These are phyloP conservation scores for Vitis labrusca DNA, from an alignment of 164 flowering plant genomes.

Conservation along the genomic window DNA sequence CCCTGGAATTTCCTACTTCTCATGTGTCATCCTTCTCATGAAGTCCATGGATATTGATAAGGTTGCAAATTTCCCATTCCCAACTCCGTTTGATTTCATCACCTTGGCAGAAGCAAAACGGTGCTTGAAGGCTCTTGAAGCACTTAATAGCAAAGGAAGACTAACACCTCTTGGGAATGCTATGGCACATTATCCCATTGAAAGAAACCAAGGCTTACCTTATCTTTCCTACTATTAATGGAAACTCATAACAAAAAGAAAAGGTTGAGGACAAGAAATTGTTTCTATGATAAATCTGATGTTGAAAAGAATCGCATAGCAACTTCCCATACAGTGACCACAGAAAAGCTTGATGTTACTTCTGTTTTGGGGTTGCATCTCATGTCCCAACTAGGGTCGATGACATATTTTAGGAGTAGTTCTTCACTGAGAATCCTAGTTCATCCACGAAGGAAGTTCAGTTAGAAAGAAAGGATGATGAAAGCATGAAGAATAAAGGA, in stretches of 20 bases:
- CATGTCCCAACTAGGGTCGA: conserved; percentile 38
- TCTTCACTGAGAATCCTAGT: conserved; percentile 67
- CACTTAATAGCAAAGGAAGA: conserved; percentile 67
- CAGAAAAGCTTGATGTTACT: conserved; percentile 22
- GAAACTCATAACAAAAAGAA: conserved; percentile 50
- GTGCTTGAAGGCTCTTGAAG: conserved; percentile 81
- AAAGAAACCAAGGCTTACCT: conserved; percentile 33
- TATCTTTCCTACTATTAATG: conserved; percentile 19
- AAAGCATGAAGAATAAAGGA: conserved; percentile 14
- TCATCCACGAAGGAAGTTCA: conserved; percentile 43
- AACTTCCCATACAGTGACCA: conserved; percentile 15
- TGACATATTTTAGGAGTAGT: conserved; percentile 71
- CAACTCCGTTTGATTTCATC: conserved; percentile 76
- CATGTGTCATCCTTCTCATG: conserved; percentile 74
- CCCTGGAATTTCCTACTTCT: no score
- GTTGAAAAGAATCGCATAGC: conserved; percentile 24
- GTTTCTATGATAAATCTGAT: conserved; percentile 25
- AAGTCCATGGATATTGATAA: conserved; percentile 87
- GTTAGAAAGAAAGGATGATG: conserved; percentile 40
- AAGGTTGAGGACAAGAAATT: conserved; percentile 39
- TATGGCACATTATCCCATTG: conserved; percentile 75
- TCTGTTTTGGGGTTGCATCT: conserved; percentile 14
- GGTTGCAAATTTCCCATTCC: conserved; percentile 90
- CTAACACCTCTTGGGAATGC: conserved; percentile 80
- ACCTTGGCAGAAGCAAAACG: conserved; percentile 74